Percentiles rank a stretch among this genome's conserved stretches.
phyloP scores from a whole-genome alignment of 2,329 filamentous ascomycete species.

The Penicillium sp. region DNA sequence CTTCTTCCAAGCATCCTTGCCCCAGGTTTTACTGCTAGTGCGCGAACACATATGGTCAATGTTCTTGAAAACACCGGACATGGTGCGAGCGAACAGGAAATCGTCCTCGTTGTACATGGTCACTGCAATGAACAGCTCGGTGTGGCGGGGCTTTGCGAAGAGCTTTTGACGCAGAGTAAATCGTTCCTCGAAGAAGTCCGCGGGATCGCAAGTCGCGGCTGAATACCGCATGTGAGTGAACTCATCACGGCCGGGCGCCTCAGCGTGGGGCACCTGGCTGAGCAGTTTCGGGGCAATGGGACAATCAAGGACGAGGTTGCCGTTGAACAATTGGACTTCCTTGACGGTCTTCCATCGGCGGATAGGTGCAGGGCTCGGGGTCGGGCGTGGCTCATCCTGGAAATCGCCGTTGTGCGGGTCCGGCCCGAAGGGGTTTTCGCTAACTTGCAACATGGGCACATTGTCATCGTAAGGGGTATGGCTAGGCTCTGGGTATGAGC shows the following conservation, averaged over 20 bases:
- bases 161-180: conserved; percentile 90
- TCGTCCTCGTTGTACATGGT: conserved; percentile 99
- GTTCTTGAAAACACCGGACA: conserved; percentile 98
- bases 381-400: conserved; percentile 42
- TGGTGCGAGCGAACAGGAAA: conserved; percentile 87
- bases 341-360: conserved; percentile 98
- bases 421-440: conserved; percentile 62
- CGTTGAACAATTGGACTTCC: conserved; percentile 94
- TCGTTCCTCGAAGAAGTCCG: conserved; percentile 80
- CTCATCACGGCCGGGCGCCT: conserved; percentile 75
- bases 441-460: conserved; percentile 70
- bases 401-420: conserved; percentile 55
- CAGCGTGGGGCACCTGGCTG: conserved; percentile 80
- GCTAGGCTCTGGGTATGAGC: conserved; percentile 53
- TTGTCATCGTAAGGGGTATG: conserved; percentile 65
- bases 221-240: conserved; percentile 81
- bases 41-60: conserved; percentile 97
- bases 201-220: conserved; percentile 89
- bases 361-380: conserved; percentile 61
- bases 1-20: conserved; percentile 98
- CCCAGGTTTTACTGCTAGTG: conserved; percentile 94
- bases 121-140: conserved; percentile 91
- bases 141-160: conserved; percentile 88
- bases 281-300: conserved; percentile 86
- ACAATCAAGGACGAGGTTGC: conserved; percentile 95